Conservation (phyloP, 2,329 filamentous ascomycete species). For the Magnaporthiopsis rhizophila region DNA sequence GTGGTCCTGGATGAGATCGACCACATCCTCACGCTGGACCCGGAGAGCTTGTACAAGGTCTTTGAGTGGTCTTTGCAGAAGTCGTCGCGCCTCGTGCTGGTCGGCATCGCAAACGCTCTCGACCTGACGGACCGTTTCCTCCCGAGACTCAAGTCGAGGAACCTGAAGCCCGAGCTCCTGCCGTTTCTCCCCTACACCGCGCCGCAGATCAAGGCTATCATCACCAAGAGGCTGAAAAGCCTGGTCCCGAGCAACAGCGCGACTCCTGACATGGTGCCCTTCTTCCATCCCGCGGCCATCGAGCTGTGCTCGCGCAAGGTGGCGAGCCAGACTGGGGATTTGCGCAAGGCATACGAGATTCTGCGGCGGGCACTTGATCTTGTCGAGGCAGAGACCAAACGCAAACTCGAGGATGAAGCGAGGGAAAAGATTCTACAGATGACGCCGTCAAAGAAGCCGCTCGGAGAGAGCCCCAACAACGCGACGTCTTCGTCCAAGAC, state of each 20-base stretch:
- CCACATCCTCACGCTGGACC: constrained; percentile 78
- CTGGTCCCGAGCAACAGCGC: constrained; percentile 53
- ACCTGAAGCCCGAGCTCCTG: constrained; percentile 80
- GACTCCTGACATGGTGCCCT: constrained; percentile 59
- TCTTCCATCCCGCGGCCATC: constrained; percentile 88
- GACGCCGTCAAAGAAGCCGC: constrained; percentile 65
- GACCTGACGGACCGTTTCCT: constrained; percentile 94
- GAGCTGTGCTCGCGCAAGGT: constrained; percentile 93
- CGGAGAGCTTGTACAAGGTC: constrained; percentile 84
- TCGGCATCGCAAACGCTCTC: constrained; percentile 93
- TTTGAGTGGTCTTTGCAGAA: constrained; percentile 92
- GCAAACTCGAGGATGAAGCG: constrained; percentile 59
- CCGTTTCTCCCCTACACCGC: constrained; percentile 92
- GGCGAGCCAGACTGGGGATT: constrained; percentile 83
- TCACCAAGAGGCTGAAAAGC: constrained; percentile 73
- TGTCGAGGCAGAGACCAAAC: constrained; percentile 74
- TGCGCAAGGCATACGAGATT: constrained; percentile 93
- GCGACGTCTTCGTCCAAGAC: constrained; percentile 35
- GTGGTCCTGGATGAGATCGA: constrained; percentile 94
- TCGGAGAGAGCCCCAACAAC: constrained; percentile 76
- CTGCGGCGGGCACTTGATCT: constrained; percentile 83
- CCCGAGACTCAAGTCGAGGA: constrained; percentile 84
- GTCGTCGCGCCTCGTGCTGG: constrained; percentile 69
- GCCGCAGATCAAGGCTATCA: constrained; percentile 76
- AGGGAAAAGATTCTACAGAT: constrained; percentile 48